Evolutionary conservation across 1,284 basidiomycete species (phyloP).

Genomic region (Pulchroboletus neoregius): DNA sequence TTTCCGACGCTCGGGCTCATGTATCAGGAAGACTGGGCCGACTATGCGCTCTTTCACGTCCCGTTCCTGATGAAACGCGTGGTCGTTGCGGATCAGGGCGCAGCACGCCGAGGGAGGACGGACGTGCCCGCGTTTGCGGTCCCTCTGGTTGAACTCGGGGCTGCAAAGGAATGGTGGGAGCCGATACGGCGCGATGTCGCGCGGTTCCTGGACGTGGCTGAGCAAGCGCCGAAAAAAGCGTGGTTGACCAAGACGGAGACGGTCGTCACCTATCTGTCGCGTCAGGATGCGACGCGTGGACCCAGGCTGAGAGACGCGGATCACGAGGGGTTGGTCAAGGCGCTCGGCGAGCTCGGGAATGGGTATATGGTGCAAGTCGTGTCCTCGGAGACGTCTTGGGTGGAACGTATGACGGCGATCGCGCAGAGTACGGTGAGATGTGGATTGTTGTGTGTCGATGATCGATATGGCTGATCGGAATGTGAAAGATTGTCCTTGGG

Average conservation of each 20-base stretch:
- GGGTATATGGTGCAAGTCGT: constrained; percentile 69
- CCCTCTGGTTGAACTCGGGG: constrained; percentile 56
- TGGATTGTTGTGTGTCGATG: not conserved
- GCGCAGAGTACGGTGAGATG: constrained; percentile 65
- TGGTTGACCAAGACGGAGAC: constrained; percentile 34
- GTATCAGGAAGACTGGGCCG: constrained; percentile 73
- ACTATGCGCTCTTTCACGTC: constrained; percentile 61
- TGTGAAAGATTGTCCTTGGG: constrained; percentile 63
- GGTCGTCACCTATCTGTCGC: constrained; percentile 72
- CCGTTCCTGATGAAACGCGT: constrained; percentile 74
- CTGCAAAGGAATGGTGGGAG: constrained; percentile 68
- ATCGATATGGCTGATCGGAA: constrained; percentile 1
- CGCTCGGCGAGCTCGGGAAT: constrained; percentile 49
- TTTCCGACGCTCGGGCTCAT: constrained; percentile 69
- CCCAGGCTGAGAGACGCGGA: constrained; percentile 44
- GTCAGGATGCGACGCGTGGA: constrained; percentile 50
- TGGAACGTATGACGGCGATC: constrained; percentile 59
- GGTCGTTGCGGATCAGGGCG: constrained; percentile 71
- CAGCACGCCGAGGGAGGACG: constrained; percentile 44
- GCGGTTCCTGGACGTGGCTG: constrained; percentile 44
- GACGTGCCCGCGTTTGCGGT: constrained; percentile 45
- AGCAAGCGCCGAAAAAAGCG: constrained; percentile 31
- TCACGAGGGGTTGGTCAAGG: constrained; percentile 50
- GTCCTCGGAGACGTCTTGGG: constrained; percentile 49
- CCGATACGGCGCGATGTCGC: constrained; percentile 57